Conservation (phyloP, 208 protist species). For the Sergeia podlipaevii region DNA sequence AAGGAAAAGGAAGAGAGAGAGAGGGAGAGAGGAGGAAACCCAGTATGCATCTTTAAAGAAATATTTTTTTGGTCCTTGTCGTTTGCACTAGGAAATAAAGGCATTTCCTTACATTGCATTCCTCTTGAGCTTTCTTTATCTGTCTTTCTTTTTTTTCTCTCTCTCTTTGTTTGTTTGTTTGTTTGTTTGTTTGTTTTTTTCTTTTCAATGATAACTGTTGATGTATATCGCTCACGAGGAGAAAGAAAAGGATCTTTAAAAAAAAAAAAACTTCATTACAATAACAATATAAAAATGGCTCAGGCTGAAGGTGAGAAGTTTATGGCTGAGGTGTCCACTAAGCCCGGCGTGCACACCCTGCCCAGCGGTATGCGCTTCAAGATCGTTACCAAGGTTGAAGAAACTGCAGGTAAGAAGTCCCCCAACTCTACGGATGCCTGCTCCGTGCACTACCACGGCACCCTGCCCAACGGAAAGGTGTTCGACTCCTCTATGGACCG, state of each 20-base stretch:
- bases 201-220: neutral
- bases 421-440: slow-evolving; percentile 52
- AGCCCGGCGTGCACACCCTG: slow-evolving; percentile 47
- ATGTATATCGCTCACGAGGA: neutral
- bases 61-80: too few species aligned
- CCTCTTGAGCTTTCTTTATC: too few species aligned
- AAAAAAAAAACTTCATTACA: too few species aligned
- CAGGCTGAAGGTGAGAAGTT: slow-evolving; percentile 32
- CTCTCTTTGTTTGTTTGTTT: slow-evolving; percentile 5
- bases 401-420: slow-evolving; percentile 23
- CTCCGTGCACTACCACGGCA: slow-evolving; percentile 78
- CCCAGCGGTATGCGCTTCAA: slow-evolving; percentile 80
- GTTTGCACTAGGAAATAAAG: too few species aligned
- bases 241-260: neutral
- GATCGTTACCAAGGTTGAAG: slow-evolving; percentile 37
- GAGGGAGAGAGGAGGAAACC: too few species aligned
- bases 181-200: neutral
- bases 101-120: too few species aligned
- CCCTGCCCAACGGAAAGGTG: slow-evolving; percentile 57
- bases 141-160: neutral
- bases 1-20: too few species aligned
- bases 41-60: too few species aligned
- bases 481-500: slow-evolving; percentile 83
- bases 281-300: slow-evolving; percentile 7
- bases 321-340: slow-evolving; percentile 28